phyloP scores from a whole-genome alignment of 2,329 filamentous ascomycete species.

The Colletotrichum coccodes region DNA sequence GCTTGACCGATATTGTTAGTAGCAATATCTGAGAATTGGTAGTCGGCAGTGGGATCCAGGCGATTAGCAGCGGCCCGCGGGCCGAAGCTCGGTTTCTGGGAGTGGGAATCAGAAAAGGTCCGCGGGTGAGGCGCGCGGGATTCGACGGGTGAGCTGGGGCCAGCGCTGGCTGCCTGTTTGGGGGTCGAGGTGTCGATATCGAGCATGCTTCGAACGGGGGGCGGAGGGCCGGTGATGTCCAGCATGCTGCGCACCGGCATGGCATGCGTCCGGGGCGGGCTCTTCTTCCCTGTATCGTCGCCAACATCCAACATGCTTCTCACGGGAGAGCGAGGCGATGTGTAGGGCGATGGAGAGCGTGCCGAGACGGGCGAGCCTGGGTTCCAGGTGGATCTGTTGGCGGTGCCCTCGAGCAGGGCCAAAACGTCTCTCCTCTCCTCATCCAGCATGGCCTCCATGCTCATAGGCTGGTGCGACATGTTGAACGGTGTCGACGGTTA shows the following conservation, averaged over 20 bases:
- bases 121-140: slow-evolving; percentile 52
- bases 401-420: slow-evolving; percentile 70
- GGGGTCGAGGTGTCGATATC: slow-evolving; percentile 53
- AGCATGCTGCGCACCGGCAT: slow-evolving; percentile 75
- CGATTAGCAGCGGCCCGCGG: slow-evolving; percentile 40
- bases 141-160: slow-evolving; percentile 58
- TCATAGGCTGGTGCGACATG: slow-evolving; percentile 66
- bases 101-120: slow-evolving; percentile 65
- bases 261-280: slow-evolving; percentile 49
- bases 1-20: slow-evolving; percentile 60
- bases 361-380: slow-evolving; percentile 43
- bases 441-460: slow-evolving; percentile 80
- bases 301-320: slow-evolving; percentile 74
- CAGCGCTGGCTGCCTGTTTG: slow-evolving; percentile 49
- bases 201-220: slow-evolving; percentile 62
- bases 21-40: slow-evolving; percentile 70
- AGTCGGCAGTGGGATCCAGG: slow-evolving; percentile 54
- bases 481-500: slow-evolving; percentile 11
- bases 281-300: slow-evolving; percentile 49
- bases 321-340: slow-evolving; percentile 71
- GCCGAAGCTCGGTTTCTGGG: slow-evolving; percentile 58
- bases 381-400: slow-evolving; percentile 39
- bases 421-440: slow-evolving; percentile 81
- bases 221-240: slow-evolving; percentile 60
- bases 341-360: slow-evolving; percentile 64